Evolutionary conservation across 2,329 filamentous ascomycete species (phyloP).

Genomic region (Pseudogymnoascus verrucosus): DNA sequence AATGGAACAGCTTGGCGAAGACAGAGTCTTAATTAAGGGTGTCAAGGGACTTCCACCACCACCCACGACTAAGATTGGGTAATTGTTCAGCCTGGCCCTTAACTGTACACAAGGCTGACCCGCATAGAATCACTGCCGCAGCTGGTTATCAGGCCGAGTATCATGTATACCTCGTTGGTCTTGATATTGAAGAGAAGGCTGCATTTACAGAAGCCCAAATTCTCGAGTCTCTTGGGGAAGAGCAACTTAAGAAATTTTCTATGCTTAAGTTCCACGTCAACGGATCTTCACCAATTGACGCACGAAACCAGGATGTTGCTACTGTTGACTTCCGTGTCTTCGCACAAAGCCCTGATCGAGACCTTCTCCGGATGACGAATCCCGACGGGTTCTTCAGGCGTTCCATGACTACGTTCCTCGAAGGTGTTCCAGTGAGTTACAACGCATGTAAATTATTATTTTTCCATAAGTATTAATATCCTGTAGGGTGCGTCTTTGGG

Average conservation of each 20-base stretch:
- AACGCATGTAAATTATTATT: neutral
- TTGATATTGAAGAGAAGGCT: slow-evolving; percentile 37
- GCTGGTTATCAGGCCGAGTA: slow-evolving; percentile 39
- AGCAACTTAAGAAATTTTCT: slow-evolving; percentile 20
- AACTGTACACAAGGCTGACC: neutral
- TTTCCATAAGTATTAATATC: slow-evolving; percentile 29
- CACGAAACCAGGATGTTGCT: slow-evolving; percentile 37
- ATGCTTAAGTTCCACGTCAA: slow-evolving; percentile 31
- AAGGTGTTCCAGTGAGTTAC: slow-evolving; percentile 32
- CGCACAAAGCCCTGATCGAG: slow-evolving; percentile 36
- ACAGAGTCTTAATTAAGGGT: slow-evolving; percentile 23
- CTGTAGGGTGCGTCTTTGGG: slow-evolving; percentile 36
- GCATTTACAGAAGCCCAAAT: slow-evolving; percentile 36
- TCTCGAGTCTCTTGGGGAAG: slow-evolving; percentile 27
- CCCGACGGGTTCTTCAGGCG: neutral
- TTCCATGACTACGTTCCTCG: slow-evolving; percentile 28
- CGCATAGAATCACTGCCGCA: slow-evolving; percentile 31
- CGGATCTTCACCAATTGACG: slow-evolving; percentile 32
- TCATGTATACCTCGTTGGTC: slow-evolving; percentile 36
- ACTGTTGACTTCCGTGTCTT: slow-evolving; percentile 42
- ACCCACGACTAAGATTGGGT: slow-evolving; percentile 33
- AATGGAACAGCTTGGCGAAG: slow-evolving; percentile 37
- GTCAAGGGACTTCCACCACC: slow-evolving; percentile 27
- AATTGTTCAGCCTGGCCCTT: neutral
- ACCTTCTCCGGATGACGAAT: neutral